phyloP scores from a whole-genome alignment of 768 basidiomycete species.

The Boletus reticulatus region DNA sequence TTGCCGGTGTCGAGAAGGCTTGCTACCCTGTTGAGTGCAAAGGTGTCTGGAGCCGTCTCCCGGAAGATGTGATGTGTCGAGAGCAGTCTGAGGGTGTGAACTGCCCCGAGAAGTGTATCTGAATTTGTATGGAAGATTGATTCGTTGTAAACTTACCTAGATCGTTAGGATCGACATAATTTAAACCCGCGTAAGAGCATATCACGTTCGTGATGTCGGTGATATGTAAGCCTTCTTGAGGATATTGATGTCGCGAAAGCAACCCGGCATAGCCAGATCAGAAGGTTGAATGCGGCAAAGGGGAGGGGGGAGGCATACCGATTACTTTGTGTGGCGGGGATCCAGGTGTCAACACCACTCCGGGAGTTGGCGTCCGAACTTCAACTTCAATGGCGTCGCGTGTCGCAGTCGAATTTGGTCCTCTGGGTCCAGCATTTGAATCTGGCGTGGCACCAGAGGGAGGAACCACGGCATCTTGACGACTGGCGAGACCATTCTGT shows the following conservation, averaged over 20 bases:
- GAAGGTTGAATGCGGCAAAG: neutral
- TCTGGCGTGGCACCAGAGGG: neutral
- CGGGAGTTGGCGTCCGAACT: neutral
- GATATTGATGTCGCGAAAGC: neutral
- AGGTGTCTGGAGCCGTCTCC: conserved; percentile 69
- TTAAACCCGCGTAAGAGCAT: conserved; percentile 12
- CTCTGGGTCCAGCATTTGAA: neutral
- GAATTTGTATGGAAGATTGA: neutral
- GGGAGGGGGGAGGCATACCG: conserved; percentile 6
- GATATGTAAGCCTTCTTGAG: conserved; percentile 19
- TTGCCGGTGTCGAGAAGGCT: conserved; percentile 70
- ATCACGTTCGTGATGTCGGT: conserved; percentile 23
- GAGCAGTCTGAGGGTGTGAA: conserved; percentile 70
- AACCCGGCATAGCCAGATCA: neutral
- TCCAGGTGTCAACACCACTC: neutral
- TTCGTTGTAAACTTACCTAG: conserved; percentile 9
- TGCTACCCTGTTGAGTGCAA: conserved; percentile 68
- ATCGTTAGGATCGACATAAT: conserved; percentile 18
- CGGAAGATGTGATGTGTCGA: conserved; percentile 76
- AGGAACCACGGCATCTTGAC: neutral
- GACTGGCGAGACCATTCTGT: conserved; percentile 44
- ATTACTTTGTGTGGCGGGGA: neutral
- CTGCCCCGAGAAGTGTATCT: conserved; percentile 31
- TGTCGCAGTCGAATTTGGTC: neutral
- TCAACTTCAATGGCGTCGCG: neutral